Conservation (phyloP, 73 alveolate species). For the Tetrahymena elliotti region DNA sequence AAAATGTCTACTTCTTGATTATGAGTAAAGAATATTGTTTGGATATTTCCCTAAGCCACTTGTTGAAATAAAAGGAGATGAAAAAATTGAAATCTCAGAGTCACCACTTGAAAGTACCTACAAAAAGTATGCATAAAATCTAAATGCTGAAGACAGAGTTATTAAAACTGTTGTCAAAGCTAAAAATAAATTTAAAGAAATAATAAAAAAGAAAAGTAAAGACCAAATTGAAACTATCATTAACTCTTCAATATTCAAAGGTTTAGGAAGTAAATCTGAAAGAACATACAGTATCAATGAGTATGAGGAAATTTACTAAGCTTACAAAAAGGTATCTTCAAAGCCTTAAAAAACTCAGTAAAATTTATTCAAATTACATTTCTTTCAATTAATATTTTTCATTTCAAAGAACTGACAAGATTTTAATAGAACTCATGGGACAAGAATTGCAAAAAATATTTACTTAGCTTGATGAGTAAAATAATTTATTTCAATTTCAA, state of each 20-base stretch:
- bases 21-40: neutral
- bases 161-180: neutral
- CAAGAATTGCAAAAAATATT: neutral
- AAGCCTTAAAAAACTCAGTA: neutral
- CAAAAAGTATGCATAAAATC: neutral
- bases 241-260: neutral
- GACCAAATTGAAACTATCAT: neutral
- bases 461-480: neutral
- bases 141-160: neutral
- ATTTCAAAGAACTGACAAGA: neutral
- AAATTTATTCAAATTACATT: neutral
- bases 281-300: neutral
- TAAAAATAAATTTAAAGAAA: neutral
- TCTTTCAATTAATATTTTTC: neutral
- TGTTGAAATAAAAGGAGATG: neutral
- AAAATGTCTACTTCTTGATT: neutral
- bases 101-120: neutral
- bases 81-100: neutral
- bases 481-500: too few species aligned
- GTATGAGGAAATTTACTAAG: neutral
- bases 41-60: neutral
- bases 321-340: neutral
- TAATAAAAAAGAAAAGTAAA: neutral
- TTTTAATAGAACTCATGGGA: neutral
- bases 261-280: neutral